Base-by-base conservation (phyloP, 2,329 filamentous ascomycete genomes). In the Penicillium olsonii region DNA sequence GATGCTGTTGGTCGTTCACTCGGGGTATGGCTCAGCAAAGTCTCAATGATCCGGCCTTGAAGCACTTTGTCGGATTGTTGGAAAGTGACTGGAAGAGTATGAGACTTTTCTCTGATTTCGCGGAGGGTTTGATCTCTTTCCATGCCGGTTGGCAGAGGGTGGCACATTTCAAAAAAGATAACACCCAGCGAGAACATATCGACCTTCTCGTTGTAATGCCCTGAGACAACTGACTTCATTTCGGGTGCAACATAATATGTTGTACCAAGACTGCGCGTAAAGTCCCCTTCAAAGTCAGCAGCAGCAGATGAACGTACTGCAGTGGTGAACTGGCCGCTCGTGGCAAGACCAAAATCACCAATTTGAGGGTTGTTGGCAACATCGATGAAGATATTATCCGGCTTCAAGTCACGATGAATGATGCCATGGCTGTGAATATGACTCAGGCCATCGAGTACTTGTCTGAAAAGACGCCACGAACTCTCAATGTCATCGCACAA, bases 121-220 rank as follows among this genome's bases (percentile, higher is more conserved):
- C 87, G 81, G 22, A 96, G 77, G 4, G 92, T 78, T 34, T 79
- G 73, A 53, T 82, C 80, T 34, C 84, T 76, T 63, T 87, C 84
- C 81, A 85, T 86, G 2, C 74, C 77, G 1, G 84, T 87, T 15
- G 75, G 74, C 37, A 87, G 70, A 3, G 79, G 74, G 57, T 83
- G 78, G 64, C 88, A 95, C 94, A 99, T 99, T 71, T 99, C 94
- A 60, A 96, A 97, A 73, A 99, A 95, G 49, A 99, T 97, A 55
- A 99, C 88, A 0, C 94, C 94, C 35, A 99, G 78, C 0, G 92
- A 96, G 67, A 94, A 99, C 92, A 99, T 97, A 74, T 99, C 94
- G 1, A 97, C 92, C 70, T 96, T 97, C 49, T 90, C 86, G 52
- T 89, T 95, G 68, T 97, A 97, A 53, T 85, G 85, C 3, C 87